phyloP scores from a whole-genome alignment of 345 rosid genomes.

The Eucalyptus cloeziana region DNA sequence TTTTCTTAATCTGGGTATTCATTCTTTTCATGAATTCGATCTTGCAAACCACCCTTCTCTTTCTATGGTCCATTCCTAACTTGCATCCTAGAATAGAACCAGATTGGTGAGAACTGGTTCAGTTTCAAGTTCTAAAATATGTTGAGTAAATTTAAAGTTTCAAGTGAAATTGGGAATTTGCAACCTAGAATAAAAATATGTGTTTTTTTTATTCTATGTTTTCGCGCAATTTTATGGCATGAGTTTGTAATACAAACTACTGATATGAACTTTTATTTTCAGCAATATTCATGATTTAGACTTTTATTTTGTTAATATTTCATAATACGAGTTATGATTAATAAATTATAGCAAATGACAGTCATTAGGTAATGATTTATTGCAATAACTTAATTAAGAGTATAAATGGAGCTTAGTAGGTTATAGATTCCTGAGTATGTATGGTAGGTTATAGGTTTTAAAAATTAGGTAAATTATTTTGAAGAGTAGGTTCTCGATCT shows the following conservation, averaged over 20 bases:
- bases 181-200: accelerated
- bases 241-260: no score
- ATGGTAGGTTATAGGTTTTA: neutral
- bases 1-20: neutral
- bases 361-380: no score
- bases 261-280: no score
- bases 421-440: no score
- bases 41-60: neutral
- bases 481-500: accelerated
- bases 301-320: no score
- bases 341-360: accelerated
- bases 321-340: accelerated
- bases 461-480: accelerated
- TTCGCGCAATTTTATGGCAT: no score
- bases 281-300: no score
- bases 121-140: accelerated
- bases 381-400: no score
- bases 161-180: accelerated
- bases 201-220: no score
- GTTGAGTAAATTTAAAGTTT: accelerated
- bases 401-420: no score
- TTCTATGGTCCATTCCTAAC: neutral
- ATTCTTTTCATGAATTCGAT: neutral
- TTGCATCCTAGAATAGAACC: no score
- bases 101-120: neutral